Conservation (phyloP, 2,329 filamentous ascomycete species). For the Trichoderma asperellum region DNA sequence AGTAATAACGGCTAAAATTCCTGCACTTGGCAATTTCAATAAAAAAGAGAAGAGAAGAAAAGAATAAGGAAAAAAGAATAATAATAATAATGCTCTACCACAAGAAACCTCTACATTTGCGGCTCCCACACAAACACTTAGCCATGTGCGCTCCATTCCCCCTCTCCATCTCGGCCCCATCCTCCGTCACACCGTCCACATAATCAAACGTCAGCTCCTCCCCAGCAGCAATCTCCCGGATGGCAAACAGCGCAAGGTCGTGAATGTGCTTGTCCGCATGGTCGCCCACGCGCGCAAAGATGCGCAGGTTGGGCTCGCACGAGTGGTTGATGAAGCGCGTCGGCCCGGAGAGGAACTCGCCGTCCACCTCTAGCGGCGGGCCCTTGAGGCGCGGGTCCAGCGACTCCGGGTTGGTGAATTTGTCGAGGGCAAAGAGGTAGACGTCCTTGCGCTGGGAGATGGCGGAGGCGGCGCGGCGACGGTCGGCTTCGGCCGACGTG, state of each 20-base stretch:
- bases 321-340: constrained; percentile 84
- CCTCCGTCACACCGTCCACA: constrained; percentile 63
- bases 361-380: constrained; percentile 65
- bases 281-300: constrained; percentile 79
- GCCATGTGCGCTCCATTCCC: constrained; percentile 56
- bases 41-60: background rate
- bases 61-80: too few relatives aligned
- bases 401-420: constrained; percentile 66
- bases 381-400: constrained; percentile 60
- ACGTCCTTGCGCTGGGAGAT: constrained; percentile 69
- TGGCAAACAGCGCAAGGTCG: constrained; percentile 76
- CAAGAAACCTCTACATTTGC: constrained; percentile 69
- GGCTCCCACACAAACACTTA: constrained; percentile 64
- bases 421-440: constrained; percentile 82
- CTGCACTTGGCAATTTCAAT: background rate
- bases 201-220: constrained; percentile 83
- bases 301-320: constrained; percentile 77
- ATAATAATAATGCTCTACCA: constrained; percentile 58
- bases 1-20: background rate
- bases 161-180: constrained; percentile 49
- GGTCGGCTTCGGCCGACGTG: constrained; percentile 64
- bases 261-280: constrained; percentile 75
- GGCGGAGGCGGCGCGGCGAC: constrained; percentile 61
- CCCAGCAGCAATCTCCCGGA: constrained; percentile 64
- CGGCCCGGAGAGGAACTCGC: constrained; percentile 76